These are phyloP conservation scores for Phytophthora boehmeriae DNA, from an alignment of 352 stramenopile species.

Conservation along the genomic window DNA sequence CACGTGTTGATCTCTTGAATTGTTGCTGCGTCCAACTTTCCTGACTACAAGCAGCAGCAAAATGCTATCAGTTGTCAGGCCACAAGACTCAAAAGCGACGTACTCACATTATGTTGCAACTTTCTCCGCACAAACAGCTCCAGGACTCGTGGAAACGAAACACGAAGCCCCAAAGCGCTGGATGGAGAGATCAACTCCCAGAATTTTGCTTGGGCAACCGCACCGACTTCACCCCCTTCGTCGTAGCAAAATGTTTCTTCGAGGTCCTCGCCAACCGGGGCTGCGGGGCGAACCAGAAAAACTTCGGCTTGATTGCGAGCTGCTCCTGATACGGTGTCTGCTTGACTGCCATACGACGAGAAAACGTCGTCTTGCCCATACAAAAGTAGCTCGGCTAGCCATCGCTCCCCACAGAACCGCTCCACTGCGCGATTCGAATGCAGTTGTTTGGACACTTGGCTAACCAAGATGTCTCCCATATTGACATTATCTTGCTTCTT, in stretches of 20 bases:
- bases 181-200: slow-evolving; percentile 40
- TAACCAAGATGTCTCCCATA: slow-evolving; percentile 31
- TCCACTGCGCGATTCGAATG: slow-evolving; percentile 36
- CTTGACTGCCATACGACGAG: slow-evolving; percentile 34
- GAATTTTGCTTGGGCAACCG: slow-evolving; percentile 41
- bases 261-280: slow-evolving; percentile 30
- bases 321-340: slow-evolving; percentile 13
- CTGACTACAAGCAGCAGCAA: slow-evolving; percentile 19
- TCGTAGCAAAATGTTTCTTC: slow-evolving; percentile 61
- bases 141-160: slow-evolving; percentile 40
- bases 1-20: slow-evolving; percentile 48
- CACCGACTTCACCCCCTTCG: slow-evolving; percentile 42
- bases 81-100: neutral
- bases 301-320: slow-evolving; percentile 23
- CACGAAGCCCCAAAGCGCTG: slow-evolving; percentile 21
- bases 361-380: slow-evolving; percentile 31
- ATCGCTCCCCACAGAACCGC: slow-evolving; percentile 50
- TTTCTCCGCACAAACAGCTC: slow-evolving; percentile 46
- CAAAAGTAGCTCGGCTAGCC: slow-evolving; percentile 54
- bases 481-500: slow-evolving; percentile 21
- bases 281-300: slow-evolving; percentile 20
- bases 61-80: slow-evolving; percentile 7
- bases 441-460: slow-evolving; percentile 38
- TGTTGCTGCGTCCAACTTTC: slow-evolving; percentile 15
- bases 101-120: slow-evolving; percentile 33